These are phyloP conservation scores for Pythium apleroticum DNA, from an alignment of 352 stramenopile species.

Conservation along the genomic window DNA sequence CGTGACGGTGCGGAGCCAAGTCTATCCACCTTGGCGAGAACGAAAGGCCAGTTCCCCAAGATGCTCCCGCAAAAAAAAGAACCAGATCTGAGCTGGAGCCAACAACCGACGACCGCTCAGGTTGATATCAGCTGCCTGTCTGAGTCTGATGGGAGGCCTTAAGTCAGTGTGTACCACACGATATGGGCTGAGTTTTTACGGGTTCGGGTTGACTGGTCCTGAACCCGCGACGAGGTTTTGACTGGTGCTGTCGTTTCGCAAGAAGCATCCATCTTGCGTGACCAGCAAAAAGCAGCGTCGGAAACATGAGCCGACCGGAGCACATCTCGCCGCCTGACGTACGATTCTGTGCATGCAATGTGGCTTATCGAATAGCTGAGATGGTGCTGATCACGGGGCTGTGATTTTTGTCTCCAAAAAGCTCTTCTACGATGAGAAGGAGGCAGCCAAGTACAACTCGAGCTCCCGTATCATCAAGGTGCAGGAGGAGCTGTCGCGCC, in stretches of 20 bases:
- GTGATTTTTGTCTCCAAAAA: conserved; percentile 29
- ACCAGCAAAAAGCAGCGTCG: conserved; percentile 3
- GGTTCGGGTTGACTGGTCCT: not conserved
- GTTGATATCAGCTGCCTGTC: not conserved
- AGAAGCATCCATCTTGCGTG: conserved; percentile 21
- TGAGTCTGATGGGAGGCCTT: conserved; percentile 1
- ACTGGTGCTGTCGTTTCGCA: conserved; percentile 32
- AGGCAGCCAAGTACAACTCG: conserved; percentile 92
- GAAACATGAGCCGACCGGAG: conserved; percentile 81
- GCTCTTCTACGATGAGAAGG: conserved; percentile 92
- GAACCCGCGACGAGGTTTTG: conserved; percentile 16
- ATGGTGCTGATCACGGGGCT: not conserved
- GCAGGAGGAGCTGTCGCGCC: conserved; percentile 95
- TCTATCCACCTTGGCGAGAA: not conserved
- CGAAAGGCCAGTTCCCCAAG: not conserved
- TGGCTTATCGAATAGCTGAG: not conserved
- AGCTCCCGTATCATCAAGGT: conserved; percentile 93
- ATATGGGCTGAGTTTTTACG: conserved; percentile 4
- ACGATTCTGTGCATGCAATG: conserved; percentile 19
- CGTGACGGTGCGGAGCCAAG: not conserved
- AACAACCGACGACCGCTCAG: not conserved
- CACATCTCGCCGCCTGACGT: conserved; percentile 85
- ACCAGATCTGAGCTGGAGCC: not conserved
- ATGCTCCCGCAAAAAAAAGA: not conserved
- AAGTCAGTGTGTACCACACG: not conserved